Base-by-base conservation (phyloP, 306 rosid genomes). In the Pyrus bretschneideri region DNA sequence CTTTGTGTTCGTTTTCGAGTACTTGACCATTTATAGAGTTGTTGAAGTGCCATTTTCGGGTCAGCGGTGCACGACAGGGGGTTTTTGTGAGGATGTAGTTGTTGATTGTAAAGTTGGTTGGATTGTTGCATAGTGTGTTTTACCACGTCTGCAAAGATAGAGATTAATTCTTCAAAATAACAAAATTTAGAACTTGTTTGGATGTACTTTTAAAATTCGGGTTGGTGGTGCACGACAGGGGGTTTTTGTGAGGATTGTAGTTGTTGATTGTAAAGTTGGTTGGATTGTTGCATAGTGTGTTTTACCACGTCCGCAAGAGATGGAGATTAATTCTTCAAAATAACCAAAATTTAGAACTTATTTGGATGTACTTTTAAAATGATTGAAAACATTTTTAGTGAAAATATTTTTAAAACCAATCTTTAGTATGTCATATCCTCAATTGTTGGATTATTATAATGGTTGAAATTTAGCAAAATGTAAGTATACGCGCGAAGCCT, bases 221-320 rank as follows among this genome's bases (percentile, higher is more conserved):
- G 27, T 25, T 2, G 27, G 27, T 25, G 27, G 27, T 25, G 27
- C n/a, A 51, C 1, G 96, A 91, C n/a, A 92, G 93, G 9, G 81
- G 4, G 86, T 92, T 15, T 88, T 89, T 44, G 23, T 68, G 3
- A 82, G 98, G 83, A 95, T 92, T 69, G 85, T 87, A 38, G 89
- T 87, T 95, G 84, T 96, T 92, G 19, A 85, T 92, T 80, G 98
- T 95, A 12, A 92, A 92, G 13, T 78, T 95, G 77, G 89, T 95
- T 49, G 99, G 99, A 17, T 83, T 95, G 81, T 88, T 87, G 67
- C 97, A 92, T 85, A 95, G 99, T 61, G 97, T 92, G 80, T 91
- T 92, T 79, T 95, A 95, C 86, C 88, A 95, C 70, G 93, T 95
- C 4, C 91, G 96, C 78, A 95, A 95, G n/a, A 81, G 8, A 33